Conservation (phyloP, 257 asterid genomes). For the Ajuga chamaepitys region DNA sequence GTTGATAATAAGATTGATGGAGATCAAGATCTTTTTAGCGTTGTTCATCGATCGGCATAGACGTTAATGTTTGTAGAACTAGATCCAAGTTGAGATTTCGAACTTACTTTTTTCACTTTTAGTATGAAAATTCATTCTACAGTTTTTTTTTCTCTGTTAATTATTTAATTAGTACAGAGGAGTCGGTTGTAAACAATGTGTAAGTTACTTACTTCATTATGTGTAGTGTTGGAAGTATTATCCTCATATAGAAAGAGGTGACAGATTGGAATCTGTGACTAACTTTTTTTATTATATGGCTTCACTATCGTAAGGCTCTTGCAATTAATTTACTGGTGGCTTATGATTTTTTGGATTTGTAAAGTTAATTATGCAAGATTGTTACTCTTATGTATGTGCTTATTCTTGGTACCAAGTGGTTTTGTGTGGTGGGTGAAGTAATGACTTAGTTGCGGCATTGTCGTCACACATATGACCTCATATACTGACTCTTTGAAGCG, state of each 20-base stretch:
- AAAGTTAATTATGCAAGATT: not conserved
- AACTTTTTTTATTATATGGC: no score
- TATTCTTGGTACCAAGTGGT: not conserved
- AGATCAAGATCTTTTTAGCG: not conserved
- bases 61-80: not conserved
- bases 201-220: not conserved
- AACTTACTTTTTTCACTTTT: not conserved
- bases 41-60: not conserved
- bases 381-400: not conserved
- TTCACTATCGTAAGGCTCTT: no score
- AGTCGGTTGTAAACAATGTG: not conserved
- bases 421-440: not conserved
- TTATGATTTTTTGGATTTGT: not conserved
- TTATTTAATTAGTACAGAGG: not conserved
- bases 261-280: not conserved
- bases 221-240: not conserved
- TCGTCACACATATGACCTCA: not conserved
- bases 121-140: not conserved
- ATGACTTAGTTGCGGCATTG: not conserved
- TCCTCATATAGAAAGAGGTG: not conserved
- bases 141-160: not conserved
- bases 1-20: not conserved
- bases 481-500: slow-evolving; percentile 9
- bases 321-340: no score
- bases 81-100: not conserved